Evolutionary conservation across 352 stramenopile species (phyloP).

Genomic region (Phytophthora gonapodyides): DNA sequence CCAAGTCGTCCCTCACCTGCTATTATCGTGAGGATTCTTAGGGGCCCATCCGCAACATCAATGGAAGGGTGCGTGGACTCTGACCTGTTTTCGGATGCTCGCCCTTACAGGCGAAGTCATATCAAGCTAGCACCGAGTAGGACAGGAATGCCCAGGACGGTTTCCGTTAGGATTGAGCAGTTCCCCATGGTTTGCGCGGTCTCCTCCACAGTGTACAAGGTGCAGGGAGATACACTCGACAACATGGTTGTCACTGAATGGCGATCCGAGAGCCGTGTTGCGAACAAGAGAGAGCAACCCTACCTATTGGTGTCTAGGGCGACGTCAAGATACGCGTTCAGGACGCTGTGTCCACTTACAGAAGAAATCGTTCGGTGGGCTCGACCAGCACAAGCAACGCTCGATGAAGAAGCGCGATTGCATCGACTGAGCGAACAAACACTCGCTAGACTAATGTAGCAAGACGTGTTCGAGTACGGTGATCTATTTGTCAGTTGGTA

Average conservation of each 20-base stretch:
- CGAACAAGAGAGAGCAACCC: too few relatives aligned
- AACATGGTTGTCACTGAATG: too few relatives aligned
- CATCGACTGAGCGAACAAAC: conserved; percentile 2
- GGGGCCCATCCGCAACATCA: not conserved
- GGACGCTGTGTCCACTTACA: conserved; percentile 2
- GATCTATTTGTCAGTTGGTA: not conserved
- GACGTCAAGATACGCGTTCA: conserved; percentile 1
- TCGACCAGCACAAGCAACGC: not conserved
- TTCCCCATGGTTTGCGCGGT: too few relatives aligned
- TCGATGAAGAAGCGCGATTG: conserved; percentile 6
- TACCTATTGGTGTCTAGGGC: not conserved
- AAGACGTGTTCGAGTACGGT: not conserved
- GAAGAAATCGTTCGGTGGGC: conserved; percentile 7
- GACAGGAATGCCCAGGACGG: not conserved
- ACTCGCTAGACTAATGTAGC: not conserved
- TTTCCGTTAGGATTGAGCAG: not conserved
- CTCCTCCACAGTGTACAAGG: too few relatives aligned
- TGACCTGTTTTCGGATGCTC: conserved; percentile 11
- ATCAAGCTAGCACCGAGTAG: conserved; percentile 2
- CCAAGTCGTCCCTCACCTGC: not conserved
- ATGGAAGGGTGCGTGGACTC: not conserved
- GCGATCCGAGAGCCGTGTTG: too few relatives aligned
- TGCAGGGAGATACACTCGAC: too few relatives aligned
- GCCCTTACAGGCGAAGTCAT: not conserved
- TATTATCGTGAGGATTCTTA: not conserved